Evolutionary conservation across 139 green algal species (phyloP).

Genomic region (Eudorina sp.): DNA sequence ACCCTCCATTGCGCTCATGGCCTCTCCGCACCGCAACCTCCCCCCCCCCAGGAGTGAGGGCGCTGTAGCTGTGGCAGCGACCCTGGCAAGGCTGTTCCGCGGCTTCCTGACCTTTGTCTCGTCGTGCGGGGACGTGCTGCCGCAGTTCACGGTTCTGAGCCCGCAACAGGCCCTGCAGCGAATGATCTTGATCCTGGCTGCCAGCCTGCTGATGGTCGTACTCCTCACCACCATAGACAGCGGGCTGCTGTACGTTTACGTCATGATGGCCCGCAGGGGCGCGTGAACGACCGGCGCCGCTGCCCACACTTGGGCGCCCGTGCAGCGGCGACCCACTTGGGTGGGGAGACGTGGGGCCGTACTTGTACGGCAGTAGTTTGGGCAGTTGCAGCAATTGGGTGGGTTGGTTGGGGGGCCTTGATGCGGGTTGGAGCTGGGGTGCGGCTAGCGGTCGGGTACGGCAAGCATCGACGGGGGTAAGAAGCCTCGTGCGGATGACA

Average conservation of each 20-base stretch:
- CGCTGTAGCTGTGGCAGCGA: background rate
- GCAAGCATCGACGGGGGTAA: no score
- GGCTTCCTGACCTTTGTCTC: background rate
- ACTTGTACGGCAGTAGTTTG: no score
- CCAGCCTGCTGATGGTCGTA: constrained; percentile 43
- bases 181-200: constrained; percentile 45
- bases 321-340: no score
- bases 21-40: no score
- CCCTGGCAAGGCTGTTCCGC: background rate
- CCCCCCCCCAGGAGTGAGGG: background rate
- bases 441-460: no score
- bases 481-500: no score
- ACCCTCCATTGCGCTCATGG: no score
- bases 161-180: constrained; percentile 22
- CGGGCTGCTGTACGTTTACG: constrained; percentile 33
- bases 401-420: no score
- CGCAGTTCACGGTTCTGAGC: constrained; percentile 35
- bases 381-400: no score
- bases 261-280: background rate
- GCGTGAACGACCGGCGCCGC: background rate
- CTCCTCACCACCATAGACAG: constrained; percentile 41
- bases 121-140: constrained; percentile 17
- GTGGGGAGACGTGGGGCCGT: no score
- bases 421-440: no score
- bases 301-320: no score